Evolutionary conservation across 1,139 yeast genomes (phyloP).

Genomic region (Zygosaccharomyces pseudobailii): DNA sequence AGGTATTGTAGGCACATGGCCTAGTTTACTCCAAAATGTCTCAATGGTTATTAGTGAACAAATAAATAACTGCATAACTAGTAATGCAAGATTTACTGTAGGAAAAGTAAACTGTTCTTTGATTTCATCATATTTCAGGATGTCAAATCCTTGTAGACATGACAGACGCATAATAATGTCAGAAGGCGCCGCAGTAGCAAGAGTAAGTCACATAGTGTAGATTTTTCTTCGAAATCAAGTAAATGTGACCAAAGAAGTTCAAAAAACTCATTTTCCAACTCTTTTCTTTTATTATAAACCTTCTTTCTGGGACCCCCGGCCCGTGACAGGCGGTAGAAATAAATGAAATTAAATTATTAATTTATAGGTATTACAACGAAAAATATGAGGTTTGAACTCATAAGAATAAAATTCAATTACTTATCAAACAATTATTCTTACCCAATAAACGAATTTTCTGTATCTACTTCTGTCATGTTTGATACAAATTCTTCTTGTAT

Average conservation of each 20-base stretch:
- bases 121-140: conserved; percentile 19
- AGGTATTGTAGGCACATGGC: conserved; percentile 8
- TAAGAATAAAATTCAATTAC: no score
- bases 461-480: no score
- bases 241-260: conserved; percentile 29
- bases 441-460: no score
- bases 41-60: conserved; percentile 22
- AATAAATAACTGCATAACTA: conserved; percentile 22
- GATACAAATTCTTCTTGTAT: no score
- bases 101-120: conserved; percentile 14
- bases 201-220: conserved; percentile 19
- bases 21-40: conserved; percentile 17
- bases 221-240: conserved; percentile 22
- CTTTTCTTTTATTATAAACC: no score
- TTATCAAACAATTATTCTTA: no score
- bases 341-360: no score
- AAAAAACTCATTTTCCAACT: conserved; percentile 13
- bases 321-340: no score
- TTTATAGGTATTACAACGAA: no score
- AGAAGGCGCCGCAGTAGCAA: conserved; percentile 29
- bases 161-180: conserved; percentile 27
- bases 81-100: conserved; percentile 12
- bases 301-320: no score
- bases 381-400: no score
- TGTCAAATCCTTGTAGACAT: conserved; percentile 25